Evolutionary conservation across 805 yeast species (phyloP).

Genomic region (Saturnispora gosingensis): DNA sequence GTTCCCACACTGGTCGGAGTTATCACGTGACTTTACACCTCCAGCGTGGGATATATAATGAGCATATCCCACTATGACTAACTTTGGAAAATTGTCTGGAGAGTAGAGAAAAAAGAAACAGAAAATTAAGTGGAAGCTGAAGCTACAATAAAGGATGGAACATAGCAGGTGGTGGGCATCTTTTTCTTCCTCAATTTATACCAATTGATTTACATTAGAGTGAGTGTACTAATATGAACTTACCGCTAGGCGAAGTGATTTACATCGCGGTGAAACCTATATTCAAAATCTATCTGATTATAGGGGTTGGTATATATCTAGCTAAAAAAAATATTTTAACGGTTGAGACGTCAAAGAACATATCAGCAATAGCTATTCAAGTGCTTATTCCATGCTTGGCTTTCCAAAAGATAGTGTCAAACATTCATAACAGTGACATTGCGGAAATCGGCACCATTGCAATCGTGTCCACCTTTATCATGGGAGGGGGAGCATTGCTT

Average conservation of each 20-base stretch:
- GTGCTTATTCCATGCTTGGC: conserved; percentile 69
- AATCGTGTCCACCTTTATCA: conserved; percentile 39
- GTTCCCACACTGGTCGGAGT: conserved; percentile 18
- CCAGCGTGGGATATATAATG: neutral
- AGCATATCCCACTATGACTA: neutral
- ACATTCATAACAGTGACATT: conserved; percentile 58
- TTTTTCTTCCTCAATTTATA: neutral
- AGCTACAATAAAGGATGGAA: neutral
- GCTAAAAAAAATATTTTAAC: conserved; percentile 56
- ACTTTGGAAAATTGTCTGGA: neutral
- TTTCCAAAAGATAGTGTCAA: conserved; percentile 60
- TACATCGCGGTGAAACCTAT: conserved; percentile 79
- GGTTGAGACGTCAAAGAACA: conserved; percentile 60
- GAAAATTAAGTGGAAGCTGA: neutral
- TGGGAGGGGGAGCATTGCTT: conserved; percentile 16
- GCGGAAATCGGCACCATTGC: conserved; percentile 59
- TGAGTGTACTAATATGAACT: neutral
- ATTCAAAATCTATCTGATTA: conserved; percentile 67
- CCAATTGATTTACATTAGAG: neutral
- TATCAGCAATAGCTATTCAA: conserved; percentile 62
- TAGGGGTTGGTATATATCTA: conserved; percentile 54
- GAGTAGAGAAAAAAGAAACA: neutral
- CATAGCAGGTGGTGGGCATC: neutral
- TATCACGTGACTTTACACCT: conserved; percentile 4
- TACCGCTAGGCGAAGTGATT: conserved; percentile 51